Evolutionary conservation across 2,329 filamentous ascomycete genomes (phyloP).

Genomic region (Aspergillus candidus): DNA sequence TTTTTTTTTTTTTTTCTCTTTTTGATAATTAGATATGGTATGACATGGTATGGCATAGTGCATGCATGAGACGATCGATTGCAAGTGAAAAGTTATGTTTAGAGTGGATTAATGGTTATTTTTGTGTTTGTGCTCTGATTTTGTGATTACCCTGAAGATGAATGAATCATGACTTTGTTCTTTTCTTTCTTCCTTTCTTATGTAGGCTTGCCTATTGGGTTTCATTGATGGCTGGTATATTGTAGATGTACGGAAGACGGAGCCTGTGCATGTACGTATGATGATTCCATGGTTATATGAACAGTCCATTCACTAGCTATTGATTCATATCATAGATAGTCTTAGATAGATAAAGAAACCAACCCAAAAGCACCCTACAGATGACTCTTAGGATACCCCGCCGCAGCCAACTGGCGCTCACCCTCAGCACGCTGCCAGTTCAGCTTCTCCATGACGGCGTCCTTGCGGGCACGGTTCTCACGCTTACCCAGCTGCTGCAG

Average conservation of each 20-base stretch:
- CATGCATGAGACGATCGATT: no score
- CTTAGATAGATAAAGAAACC: background rate
- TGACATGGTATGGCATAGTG: no score
- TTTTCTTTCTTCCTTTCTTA: background rate
- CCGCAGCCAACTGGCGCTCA: conserved; percentile 31
- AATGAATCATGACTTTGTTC: conserved; percentile 1
- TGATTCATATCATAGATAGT: background rate
- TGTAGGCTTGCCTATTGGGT: background rate
- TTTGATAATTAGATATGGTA: background rate
- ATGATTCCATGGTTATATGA: no score
- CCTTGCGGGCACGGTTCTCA: conserved; percentile 48
- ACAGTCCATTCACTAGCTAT: no score
- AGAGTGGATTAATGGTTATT: no score
- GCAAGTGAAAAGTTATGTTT: no score
- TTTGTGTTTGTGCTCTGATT: background rate
- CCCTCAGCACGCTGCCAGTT: conserved; percentile 37
- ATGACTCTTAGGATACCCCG: conserved; percentile 32
- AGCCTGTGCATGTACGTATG: no score
- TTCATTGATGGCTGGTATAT: no score
- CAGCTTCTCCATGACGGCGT: conserved; percentile 38
- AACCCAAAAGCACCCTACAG: conserved; percentile 16
- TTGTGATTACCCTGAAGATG: background rate
- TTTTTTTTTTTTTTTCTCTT: background rate
- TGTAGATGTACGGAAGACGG: no score
- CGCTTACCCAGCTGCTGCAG: conserved; percentile 53